Evolutionary conservation across 2,329 filamentous ascomycete genomes (phyloP).

Genomic region (Diplocarpon mali): DNA sequence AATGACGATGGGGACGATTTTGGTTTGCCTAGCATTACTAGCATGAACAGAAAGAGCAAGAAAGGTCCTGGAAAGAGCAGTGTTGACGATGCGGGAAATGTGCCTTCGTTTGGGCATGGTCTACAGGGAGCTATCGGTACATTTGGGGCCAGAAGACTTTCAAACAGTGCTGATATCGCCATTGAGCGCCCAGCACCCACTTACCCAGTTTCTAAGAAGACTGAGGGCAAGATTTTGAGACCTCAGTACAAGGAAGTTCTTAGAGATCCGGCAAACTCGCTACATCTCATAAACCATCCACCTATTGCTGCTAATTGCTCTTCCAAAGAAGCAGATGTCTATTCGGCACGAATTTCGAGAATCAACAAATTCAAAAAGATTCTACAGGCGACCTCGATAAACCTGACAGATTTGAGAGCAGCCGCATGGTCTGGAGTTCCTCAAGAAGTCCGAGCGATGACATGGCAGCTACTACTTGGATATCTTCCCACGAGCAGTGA

Average conservation of each 20-base stretch:
- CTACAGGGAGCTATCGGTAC: slow-evolving; percentile 29
- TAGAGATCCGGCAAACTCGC: slow-evolving; percentile 76
- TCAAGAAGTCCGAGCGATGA: slow-evolving; percentile 92
- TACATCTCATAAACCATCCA: slow-evolving; percentile 88
- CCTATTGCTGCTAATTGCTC: slow-evolving; percentile 61
- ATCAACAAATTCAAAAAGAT: slow-evolving; percentile 99
- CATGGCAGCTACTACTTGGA: slow-evolving; percentile 92
- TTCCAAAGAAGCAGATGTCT: slow-evolving; percentile 73
- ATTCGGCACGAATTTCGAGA: slow-evolving; percentile 77
- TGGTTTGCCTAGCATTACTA: slow-evolving; percentile 82
- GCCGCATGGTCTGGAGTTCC: slow-evolving; percentile 92
- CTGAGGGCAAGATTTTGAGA: slow-evolving; percentile 86
- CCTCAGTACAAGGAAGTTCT: slow-evolving; percentile 98
- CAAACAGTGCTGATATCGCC: slow-evolving; percentile 88
- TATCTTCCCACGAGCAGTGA: slow-evolving; percentile 97
- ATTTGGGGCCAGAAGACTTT: slow-evolving; percentile 45
- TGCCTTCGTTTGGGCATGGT: slow-evolving; percentile 29
- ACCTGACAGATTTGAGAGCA: slow-evolving; percentile 69
- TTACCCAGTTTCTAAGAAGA: slow-evolving; percentile 82
- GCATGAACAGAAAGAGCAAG: slow-evolving; percentile 67
- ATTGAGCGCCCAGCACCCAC: slow-evolving; percentile 73
- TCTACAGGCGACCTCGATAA: slow-evolving; percentile 82
- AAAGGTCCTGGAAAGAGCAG: slow-evolving; percentile 19
- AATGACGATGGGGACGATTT: slow-evolving; percentile 90
- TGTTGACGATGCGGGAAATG: slow-evolving; percentile 11